Evolutionary conservation across 2,329 filamentous ascomycete genomes (phyloP), one percentile per base, ranked within the genome.

Genomic region (Penicillium olsonii): DNA sequence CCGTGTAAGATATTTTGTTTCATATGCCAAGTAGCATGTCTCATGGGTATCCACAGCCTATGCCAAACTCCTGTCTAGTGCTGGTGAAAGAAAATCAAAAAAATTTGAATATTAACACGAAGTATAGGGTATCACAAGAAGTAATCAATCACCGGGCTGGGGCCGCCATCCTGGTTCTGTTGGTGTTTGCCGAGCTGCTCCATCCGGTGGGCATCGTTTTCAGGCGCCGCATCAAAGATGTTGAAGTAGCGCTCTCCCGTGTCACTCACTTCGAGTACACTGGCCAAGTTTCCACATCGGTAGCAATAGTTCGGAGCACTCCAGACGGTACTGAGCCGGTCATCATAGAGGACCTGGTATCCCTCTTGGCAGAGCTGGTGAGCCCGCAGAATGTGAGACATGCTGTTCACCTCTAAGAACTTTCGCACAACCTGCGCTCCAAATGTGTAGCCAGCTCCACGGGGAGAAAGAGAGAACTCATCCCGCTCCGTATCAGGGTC

Each of bases 291-390:
- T 39, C 94, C 94, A 73, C 94, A 99, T 29, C 92, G 81, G 70
- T 96, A 96, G 73, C 90, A 95, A 74, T 95, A 95, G 65, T 95
- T 99, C 2, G 94, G 94, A 4, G 94, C 94, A 68, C 91, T 96
- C 94, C 94, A 99, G 6, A 99, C 94, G 1, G 94, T 99, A 70
- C 90, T 96, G 31, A 99, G 76, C 14, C 87, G 84, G 72, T 97
- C 92, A 64, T 97, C 92, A 70, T 96, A 99, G 14, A 99, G 83
- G 39, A 97, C 88, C 74, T 97, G 94, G 71, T 92, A 99, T 0
- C 94, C 94, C 75, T 99, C 94, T 71, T 99, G 94, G 70, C 94
- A 99, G 4, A 99, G 82, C 75, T 99, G 94, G 72, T 99, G 94
- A n/a, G 94, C 94, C 19, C 94, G 88, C 48, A 99, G 79, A 57